Evolutionary conservation across 176 grass and related monocot species (phyloP).

Genomic region (Carex myosuroides): DNA sequence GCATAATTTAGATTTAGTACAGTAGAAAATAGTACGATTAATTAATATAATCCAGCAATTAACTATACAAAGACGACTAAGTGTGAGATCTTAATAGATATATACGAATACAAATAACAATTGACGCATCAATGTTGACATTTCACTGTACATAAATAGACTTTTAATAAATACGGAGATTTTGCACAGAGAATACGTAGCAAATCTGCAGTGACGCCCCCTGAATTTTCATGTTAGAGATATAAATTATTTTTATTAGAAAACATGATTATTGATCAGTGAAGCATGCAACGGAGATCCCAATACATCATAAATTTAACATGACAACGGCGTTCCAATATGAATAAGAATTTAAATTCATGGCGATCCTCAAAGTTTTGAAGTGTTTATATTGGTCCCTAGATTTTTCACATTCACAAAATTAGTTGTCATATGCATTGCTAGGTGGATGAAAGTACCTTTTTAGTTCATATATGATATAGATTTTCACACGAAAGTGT

Average conservation of each 20-base stretch:
- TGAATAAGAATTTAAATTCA: not conserved
- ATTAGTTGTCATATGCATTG: too few species aligned
- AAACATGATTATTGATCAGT: slow-evolving; percentile 8
- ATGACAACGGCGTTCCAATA: not conserved
- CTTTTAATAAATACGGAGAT: not conserved
- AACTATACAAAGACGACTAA: not conserved
- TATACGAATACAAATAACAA: not conserved
- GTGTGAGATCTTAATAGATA: not conserved
- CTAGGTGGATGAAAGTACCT: too few species aligned
- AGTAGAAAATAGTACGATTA: not conserved
- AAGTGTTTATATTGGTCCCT: too few species aligned
- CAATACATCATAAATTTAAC: not conserved
- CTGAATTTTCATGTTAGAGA: slow-evolving; percentile 3
- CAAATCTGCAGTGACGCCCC: not conserved
- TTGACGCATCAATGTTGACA: not conserved
- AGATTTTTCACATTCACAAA: too few species aligned
- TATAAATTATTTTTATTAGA: not conserved
- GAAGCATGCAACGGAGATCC: slow-evolving; percentile 12
- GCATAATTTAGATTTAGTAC: not conserved
- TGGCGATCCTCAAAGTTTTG: not conserved
- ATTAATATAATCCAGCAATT: not conserved
- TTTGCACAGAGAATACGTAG: not conserved
- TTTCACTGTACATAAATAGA: slow-evolving; percentile 3
- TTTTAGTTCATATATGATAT: too few species aligned
- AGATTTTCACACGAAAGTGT: too few species aligned